Base-by-base conservation (phyloP, 352 stramenopile species). In the Phytophthora pistaciae region DNA sequence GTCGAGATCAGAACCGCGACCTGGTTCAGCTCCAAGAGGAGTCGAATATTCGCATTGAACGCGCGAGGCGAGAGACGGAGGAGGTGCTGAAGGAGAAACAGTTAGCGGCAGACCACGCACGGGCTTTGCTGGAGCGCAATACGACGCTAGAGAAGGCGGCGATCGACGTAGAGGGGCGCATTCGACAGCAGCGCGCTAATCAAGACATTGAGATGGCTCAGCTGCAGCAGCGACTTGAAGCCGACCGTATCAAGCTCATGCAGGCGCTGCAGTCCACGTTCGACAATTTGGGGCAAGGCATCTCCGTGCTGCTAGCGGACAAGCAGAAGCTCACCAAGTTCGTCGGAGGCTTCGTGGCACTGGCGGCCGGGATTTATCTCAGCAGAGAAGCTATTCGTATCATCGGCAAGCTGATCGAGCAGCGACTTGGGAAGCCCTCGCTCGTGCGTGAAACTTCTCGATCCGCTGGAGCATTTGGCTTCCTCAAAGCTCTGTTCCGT, bases 161-260 rank as follows among this genome's bases (percentile, higher is more conserved):
- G 9, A 87, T 94, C 40, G 82, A 92, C 56, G 78, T 90, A 13
- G 83, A 91, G 48, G 84, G 83, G 0, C 75, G 86, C 1, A 93
- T 93, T 64, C 78, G 75, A 40, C 86, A 94, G 63, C 83, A 94
- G 62, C 83, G 86, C 3, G 33, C 82, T 38, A 92, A 93, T 56
- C 79, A 90, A 46, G 86, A 92, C 54, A 93, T 93, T 57, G 84
- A 92, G 54, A 90, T 89, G 78, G 79, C 74, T 3, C 83, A 92
- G 56, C 69, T 93, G 6, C 69, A 84, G 13, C 77, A 90, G 49
- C 67, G 80, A 27, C 81, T 91, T 7, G 84, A 91, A 55, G 85
- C 84, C 2, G 85, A 93, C 18, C 81, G 85, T 25, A 66, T 87
- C 33, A 91, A 90, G 61, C 54, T 93, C 40, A 78, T 93, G 70